phyloP scores from a whole-genome alignment of 768 basidiomycete species.

The Leccinum subgranulosum region DNA sequence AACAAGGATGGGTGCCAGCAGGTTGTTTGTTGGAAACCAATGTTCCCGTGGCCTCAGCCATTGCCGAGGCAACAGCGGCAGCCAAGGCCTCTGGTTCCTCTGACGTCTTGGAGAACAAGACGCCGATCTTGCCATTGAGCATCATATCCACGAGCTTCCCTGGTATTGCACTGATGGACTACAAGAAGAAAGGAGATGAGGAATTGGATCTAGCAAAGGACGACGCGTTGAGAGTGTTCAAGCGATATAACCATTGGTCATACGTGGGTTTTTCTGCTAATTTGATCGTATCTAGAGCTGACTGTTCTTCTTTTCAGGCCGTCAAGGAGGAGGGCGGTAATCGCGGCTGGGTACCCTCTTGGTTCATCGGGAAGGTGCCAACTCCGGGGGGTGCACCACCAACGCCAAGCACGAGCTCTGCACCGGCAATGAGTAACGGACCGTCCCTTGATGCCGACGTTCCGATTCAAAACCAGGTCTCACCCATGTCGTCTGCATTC shows the following conservation, averaged over 20 bases:
- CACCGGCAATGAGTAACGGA: conserved; percentile 28
- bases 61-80: conserved; percentile 74
- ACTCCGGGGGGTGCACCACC: conserved; percentile 40
- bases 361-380: conserved; percentile 91
- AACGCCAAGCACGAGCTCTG: conserved; percentile 49
- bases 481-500: conserved; percentile 84
- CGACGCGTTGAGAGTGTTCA: conserved; percentile 88
- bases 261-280: conserved; percentile 51
- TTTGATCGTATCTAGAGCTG: neutral
- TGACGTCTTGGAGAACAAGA: conserved; percentile 44
- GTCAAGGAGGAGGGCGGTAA: conserved; percentile 93
- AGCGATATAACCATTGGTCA: conserved; percentile 98
- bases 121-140: conserved; percentile 83
- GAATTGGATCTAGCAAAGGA: conserved; percentile 89
- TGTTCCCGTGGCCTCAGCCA: conserved; percentile 84
- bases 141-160: conserved; percentile 99
- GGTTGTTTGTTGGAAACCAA: conserved; percentile 94
- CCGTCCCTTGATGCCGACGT: conserved; percentile 38
- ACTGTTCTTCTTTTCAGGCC: conserved; percentile 48
- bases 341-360: conserved; percentile 96
- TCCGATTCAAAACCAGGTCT: conserved; percentile 48
- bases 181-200: conserved; percentile 89
- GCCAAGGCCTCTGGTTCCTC: conserved; percentile 46
- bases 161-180: conserved; percentile 95
- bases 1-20: conserved; percentile 97